Conservation (phyloP, 2,329 filamentous ascomycete genomes). For the Pyrenophora seminiperda region DNA sequence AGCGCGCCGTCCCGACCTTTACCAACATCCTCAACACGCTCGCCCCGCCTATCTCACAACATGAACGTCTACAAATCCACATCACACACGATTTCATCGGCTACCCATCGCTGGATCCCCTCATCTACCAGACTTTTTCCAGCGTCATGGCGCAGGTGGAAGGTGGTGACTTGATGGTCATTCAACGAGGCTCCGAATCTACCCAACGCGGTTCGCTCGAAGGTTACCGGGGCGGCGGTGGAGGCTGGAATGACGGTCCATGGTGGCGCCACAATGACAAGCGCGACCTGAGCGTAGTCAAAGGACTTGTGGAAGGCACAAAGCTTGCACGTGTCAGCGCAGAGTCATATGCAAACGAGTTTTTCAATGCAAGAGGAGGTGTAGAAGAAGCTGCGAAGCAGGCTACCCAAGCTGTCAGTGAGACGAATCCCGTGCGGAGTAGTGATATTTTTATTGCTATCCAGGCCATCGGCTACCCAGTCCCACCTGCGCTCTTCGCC, state of each 20-base stretch:
- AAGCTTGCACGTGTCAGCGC: constrained; percentile 90
- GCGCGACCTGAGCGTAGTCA: constrained; percentile 79
- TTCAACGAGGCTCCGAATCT: constrained; percentile 90
- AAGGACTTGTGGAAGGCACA: constrained; percentile 81
- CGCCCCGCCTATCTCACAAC: constrained; percentile 92
- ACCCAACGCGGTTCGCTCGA: constrained; percentile 69
- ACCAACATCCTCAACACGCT: constrained; percentile 93
- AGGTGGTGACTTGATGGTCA: constrained; percentile 89
- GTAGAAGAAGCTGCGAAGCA: constrained; percentile 79
- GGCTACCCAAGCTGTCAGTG: constrained; percentile 77
- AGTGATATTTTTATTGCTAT: constrained; percentile 96
- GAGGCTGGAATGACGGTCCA: constrained; percentile 89
- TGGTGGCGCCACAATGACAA: constrained; percentile 84
- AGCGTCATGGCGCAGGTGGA: constrained; percentile 99
- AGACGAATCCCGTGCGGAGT: constrained; percentile 86
- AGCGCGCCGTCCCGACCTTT: constrained; percentile 87
- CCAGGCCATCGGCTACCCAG: constrained; percentile 76
- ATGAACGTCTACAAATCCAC: constrained; percentile 96
- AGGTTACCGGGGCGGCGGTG: constrained; percentile 61
- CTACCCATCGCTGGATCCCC: constrained; percentile 90
- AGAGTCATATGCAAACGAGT: constrained; percentile 84
- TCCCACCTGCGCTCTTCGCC: constrained; percentile 70
- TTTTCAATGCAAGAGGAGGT: constrained; percentile 78
- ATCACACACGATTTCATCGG: constrained; percentile 94
- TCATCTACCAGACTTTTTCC: constrained; percentile 89